phyloP scores from a whole-genome alignment of 106 monocot genomes.

The Allium fistulosum region DNA sequence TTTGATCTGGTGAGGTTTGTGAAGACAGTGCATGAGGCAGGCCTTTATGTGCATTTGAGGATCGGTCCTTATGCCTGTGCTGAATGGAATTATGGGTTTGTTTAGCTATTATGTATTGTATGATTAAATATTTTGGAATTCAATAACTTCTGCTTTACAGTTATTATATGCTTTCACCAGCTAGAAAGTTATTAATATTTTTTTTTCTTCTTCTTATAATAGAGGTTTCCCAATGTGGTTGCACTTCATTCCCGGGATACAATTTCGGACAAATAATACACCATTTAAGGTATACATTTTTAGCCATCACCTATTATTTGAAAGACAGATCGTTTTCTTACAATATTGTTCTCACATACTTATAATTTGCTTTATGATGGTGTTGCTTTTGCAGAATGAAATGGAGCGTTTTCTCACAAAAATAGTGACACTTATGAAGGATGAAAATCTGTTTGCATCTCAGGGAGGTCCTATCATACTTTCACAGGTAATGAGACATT shows the following conservation, averaged over 20 bases:
- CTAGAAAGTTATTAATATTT: too few species aligned
- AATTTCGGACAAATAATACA: conserved; percentile 23
- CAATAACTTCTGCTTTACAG: too few species aligned
- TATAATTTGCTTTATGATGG: background rate
- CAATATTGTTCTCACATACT: background rate
- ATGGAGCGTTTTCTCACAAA: conserved; percentile 44
- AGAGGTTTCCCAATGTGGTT: conserved; percentile 54
- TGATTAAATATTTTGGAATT: too few species aligned
- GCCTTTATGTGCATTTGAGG: conserved; percentile 34
- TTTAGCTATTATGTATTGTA: background rate
- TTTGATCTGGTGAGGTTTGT: conserved; percentile 41
- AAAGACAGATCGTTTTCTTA: too few species aligned
- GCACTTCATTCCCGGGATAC: conserved; percentile 29
- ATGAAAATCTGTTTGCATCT: conserved; percentile 23
- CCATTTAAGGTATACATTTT: conserved; percentile 16
- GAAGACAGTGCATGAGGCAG: conserved; percentile 33
- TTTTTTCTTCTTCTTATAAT: conserved; percentile 1
- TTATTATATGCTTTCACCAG: background rate
- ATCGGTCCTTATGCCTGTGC: conserved; percentile 58
- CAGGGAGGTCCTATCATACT: conserved; percentile 62
- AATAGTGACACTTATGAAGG: conserved; percentile 38
- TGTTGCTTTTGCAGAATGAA: conserved; percentile 16
- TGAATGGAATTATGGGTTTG: conserved; percentile 56
- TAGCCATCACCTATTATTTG: background rate
- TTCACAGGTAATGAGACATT: conserved; percentile 26